Evolutionary conservation across 257 asterid species (phyloP).

Genomic region (Solanum rostratum): DNA sequence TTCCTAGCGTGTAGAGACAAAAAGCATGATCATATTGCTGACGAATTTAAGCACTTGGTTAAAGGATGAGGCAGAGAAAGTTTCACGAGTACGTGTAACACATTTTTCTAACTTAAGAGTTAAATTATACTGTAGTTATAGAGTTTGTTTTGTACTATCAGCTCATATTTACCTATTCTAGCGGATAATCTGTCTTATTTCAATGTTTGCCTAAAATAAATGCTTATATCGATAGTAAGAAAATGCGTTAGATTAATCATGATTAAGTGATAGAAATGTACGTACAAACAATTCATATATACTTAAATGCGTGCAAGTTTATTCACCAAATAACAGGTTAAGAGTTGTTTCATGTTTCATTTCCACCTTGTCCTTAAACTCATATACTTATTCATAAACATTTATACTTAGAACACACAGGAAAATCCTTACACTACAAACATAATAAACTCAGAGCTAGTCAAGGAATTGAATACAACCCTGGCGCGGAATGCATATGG

Average conservation of each 20-base stretch:
- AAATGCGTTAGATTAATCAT: no score
- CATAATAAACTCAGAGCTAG: slow-evolving; percentile 1
- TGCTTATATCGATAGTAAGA: no score
- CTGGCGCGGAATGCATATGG: slow-evolving; percentile 18
- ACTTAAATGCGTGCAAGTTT: neutral
- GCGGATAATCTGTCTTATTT: neutral
- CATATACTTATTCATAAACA: neutral
- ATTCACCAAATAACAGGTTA: neutral
- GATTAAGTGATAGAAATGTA: neutral
- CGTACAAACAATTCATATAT: no score
- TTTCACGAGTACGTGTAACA: no score
- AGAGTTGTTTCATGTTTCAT: neutral
- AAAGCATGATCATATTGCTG: neutral
- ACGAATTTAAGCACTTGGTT: no score
- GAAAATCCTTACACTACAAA: neutral
- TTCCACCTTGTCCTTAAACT: neutral
- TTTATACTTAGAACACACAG: neutral
- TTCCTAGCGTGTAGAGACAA: neutral
- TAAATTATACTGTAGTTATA: neutral
- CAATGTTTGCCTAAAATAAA: no score
- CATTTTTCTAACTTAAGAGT: no score
- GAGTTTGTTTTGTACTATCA: neutral
- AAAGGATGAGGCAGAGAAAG: no score
- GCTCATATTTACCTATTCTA: neutral
- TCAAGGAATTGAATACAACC: slow-evolving; percentile 16